Evolutionary conservation across 495 filamentous ascomycete species (phyloP).

Genomic region (Hypoxylon rickii): DNA sequence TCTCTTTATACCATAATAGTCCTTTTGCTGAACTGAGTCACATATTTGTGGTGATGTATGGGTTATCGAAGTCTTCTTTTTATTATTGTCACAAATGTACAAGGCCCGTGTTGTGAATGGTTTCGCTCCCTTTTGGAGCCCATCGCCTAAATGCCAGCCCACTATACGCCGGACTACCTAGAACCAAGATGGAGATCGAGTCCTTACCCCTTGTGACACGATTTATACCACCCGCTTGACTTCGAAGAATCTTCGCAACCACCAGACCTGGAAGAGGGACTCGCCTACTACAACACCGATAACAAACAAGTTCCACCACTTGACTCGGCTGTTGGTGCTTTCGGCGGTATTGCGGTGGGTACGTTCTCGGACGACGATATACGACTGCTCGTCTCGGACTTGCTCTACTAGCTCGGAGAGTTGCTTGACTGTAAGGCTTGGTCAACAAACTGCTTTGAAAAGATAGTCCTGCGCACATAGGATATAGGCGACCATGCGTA

Average conservation of each 20-base stretch:
- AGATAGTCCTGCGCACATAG: too few relatives aligned
- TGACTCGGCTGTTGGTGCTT: conserved; percentile 94
- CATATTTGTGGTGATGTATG: too few relatives aligned
- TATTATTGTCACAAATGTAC: background rate
- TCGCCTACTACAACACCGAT: conserved; percentile 86
- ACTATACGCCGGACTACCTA: conserved; percentile 34
- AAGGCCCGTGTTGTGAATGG: conserved; percentile 16
- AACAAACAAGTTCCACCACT: conserved; percentile 99
- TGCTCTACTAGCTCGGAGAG: conserved; percentile 84
- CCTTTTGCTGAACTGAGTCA: too few relatives aligned
- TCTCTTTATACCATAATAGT: too few relatives aligned
- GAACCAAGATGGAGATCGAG: conserved; percentile 25
- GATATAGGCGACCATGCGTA: too few relatives aligned
- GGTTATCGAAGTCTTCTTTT: too few relatives aligned
- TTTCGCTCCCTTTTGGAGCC: conserved; percentile 14
- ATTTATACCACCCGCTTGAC: conserved; percentile 55
- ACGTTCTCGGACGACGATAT: conserved; percentile 93
- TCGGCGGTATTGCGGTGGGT: conserved; percentile 98
- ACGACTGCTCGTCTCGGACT: conserved; percentile 96
- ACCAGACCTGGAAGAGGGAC: conserved; percentile 98
- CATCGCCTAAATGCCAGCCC: conserved; percentile 22
- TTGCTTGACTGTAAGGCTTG: conserved; percentile 67
- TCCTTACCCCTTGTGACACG: background rate
- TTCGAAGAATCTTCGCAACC: conserved; percentile 98
- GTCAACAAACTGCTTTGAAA: background rate